These are phyloP conservation scores for Geotrichum fermentans DNA, from an alignment of 1,139 yeast species.

Conservation along the genomic window DNA sequence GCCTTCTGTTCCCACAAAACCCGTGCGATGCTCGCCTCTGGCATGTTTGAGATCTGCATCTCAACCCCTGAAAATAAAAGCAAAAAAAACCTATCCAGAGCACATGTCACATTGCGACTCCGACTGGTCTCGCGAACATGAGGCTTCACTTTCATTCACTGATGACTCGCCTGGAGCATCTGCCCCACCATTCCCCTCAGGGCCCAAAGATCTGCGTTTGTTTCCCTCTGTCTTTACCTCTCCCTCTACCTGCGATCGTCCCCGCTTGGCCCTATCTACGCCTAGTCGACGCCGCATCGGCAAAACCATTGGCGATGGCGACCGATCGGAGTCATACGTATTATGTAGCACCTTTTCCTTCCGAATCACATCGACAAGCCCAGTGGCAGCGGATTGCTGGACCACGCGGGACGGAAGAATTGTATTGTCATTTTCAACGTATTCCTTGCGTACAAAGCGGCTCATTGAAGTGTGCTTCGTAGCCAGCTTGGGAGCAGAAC, in stretches of 20 bases:
- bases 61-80: background rate
- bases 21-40: too few relatives aligned
- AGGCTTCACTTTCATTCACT: background rate
- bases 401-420: background rate
- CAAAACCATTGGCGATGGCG: background rate
- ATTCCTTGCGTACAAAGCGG: conserved; percentile 1
- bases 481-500: conserved; percentile 5
- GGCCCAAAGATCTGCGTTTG: too few relatives aligned
- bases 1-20: too few relatives aligned
- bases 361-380: background rate
- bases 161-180: background rate
- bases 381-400: background rate
- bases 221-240: background rate
- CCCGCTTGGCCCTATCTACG: background rate
- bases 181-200: background rate
- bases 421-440: conserved; percentile 1
- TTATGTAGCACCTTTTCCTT: background rate
- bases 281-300: background rate
- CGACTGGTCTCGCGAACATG: background rate
- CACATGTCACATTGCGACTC: conserved; percentile 4
- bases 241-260: background rate
- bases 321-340: background rate
- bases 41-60: too few relatives aligned
- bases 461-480: conserved; percentile 5
- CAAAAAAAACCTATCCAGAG: background rate